phyloP scores from a whole-genome alignment of 169 alveolate species.

The Theileria parva region DNA sequence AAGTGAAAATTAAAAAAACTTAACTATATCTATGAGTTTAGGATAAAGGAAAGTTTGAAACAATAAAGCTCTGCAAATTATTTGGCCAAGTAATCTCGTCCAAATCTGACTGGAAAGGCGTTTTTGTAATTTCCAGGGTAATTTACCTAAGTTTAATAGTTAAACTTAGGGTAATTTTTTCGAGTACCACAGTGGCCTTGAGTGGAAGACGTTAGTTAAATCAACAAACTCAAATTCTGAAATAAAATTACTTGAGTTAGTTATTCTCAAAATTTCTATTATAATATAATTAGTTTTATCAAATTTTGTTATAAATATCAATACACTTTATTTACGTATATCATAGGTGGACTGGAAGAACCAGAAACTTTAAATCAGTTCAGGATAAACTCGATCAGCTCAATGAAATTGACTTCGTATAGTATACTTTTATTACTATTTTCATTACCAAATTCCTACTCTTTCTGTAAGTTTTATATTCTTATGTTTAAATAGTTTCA shows the following conservation, averaged over 20 bases:
- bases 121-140: constrained; percentile 51
- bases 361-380: constrained; percentile 13
- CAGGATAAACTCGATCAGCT: constrained; percentile 49
- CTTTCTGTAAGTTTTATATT: not conserved
- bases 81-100: constrained; percentile 57
- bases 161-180: constrained; percentile 40
- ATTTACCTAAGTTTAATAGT: not conserved
- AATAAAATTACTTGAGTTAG: constrained; percentile 46
- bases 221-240: constrained; percentile 45
- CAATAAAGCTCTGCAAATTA: constrained; percentile 23
- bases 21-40: not conserved
- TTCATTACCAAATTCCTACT: not conserved
- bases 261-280: too few species aligned
- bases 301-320: too few species aligned
- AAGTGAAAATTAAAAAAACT: too few species aligned
- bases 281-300: not conserved
- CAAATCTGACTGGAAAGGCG: constrained; percentile 66
- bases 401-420: constrained; percentile 29
- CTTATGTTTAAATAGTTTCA: not conserved
- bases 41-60: not conserved
- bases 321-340: not conserved
- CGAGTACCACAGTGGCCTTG: constrained; percentile 56
- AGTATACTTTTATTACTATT: not conserved
- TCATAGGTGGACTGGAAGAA: constrained; percentile 51
- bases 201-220: constrained; percentile 48